Conservation (phyloP, 768 basidiomycete genomes). For the Pulveroboletus sp. region DNA sequence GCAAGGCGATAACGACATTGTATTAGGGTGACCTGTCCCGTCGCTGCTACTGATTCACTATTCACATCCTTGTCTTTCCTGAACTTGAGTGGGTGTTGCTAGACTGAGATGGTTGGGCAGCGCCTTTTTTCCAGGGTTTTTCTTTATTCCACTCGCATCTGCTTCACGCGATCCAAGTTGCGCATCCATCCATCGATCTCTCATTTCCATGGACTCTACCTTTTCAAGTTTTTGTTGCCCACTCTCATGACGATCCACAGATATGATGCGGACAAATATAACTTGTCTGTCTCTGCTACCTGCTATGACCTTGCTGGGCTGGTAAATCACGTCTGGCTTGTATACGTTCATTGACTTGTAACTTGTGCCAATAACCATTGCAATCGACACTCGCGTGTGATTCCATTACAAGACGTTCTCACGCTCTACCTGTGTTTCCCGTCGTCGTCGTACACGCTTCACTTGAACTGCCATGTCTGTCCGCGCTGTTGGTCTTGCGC, state of each 20-base stretch:
- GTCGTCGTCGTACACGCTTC: neutral
- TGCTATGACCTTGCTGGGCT: slow-evolving; percentile 8
- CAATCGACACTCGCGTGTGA: slow-evolving; percentile 11
- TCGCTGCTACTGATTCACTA: slow-evolving; percentile 4
- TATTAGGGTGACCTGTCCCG: slow-evolving; percentile 23
- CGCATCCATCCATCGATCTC: slow-evolving; percentile 2
- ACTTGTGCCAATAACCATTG: no score
- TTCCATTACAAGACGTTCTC: slow-evolving; percentile 18
- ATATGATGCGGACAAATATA: slow-evolving; percentile 11
- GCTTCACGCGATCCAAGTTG: no score
- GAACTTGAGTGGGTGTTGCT: neutral
- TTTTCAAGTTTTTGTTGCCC: neutral
- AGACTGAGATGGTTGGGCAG: slow-evolving; percentile 2
- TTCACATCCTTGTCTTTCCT: neutral
- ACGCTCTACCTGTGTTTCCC: slow-evolving; percentile 11
- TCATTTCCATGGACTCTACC: neutral
- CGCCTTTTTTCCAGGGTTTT: no score
- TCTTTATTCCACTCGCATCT: slow-evolving; percentile 5
- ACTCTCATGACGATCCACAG: slow-evolving; percentile 16
- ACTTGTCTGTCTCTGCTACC: slow-evolving; percentile 15
- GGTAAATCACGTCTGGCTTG: slow-evolving; percentile 3
- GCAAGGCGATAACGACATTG: slow-evolving; percentile 29
- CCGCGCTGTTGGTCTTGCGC: slow-evolving; percentile 57
- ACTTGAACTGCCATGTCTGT: slow-evolving; percentile 33
- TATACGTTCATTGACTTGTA: neutral